Evolutionary conservation across 2,329 filamentous ascomycete genomes (phyloP), one percentile per base, ranked within the genome.

Genomic region (Cordyceps tenuipes): DNA sequence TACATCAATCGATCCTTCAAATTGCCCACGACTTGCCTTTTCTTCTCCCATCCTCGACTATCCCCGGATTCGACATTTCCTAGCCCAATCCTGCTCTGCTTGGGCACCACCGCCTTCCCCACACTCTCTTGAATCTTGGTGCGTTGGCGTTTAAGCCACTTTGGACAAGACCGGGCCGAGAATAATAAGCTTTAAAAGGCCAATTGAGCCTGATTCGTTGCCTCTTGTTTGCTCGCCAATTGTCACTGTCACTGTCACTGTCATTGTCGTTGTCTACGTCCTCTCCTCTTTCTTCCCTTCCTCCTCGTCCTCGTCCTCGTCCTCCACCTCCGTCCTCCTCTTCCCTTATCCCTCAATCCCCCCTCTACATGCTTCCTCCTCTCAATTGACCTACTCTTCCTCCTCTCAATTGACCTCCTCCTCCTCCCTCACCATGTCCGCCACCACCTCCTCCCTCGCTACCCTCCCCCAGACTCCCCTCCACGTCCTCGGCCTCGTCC

Each of bases 401-500:
- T 23, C 23, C 23, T 23, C 23, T 23, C 4, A 2, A 3, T 23
- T 4, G 3, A 3, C 23, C 23, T 23, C 23, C 23, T 23, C 23
- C 23, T 23, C 23, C 23, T 17, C 43, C 7, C 43, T 19, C 43
- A 9, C n/a, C 43, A 15, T 43, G 13, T 15, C 21, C 9, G 23
- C 21, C 39, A 17, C 34, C 39, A 39, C 43, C 44, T 47, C 47
- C 44, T 29, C 19, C 9, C 31, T 39, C 31, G 54, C 43, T 8
- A 52, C 17, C 48, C 57, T 59, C 48, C 46, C 49, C 26, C 36
- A 59, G 21, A 59, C 36, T 15, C 57, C 57, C 21, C 47, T 59
- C n/a, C 57, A 59, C 41, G 57, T 59, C 57, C 57, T 59, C 36
- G 57, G 57, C 29, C 57, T 59, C 23, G 39, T 75, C n/a, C 65